A percentile compares a stretch with the other conserved stretches of the same genome.
phyloP scores from a whole-genome alignment of 208 protist genomes.

The Crithidia brevicula region DNA sequence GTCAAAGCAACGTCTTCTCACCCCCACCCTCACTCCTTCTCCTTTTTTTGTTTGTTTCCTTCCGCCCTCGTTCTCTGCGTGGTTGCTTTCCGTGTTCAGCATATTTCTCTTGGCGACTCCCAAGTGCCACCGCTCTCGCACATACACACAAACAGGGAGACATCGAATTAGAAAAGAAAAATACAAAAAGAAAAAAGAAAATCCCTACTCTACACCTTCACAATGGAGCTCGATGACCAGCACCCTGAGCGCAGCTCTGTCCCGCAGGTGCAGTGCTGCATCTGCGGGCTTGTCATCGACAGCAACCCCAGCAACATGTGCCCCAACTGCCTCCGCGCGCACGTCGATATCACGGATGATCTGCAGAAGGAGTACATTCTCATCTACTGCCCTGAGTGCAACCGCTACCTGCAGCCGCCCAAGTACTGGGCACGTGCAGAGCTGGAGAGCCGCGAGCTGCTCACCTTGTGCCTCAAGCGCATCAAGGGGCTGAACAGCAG shows the following conservation, averaged over 20 bases:
- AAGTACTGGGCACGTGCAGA: slow-evolving; percentile 96
- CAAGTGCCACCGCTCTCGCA: too few species aligned
- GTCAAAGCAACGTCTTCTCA: too few species aligned
- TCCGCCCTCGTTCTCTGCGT: too few species aligned
- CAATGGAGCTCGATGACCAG: slow-evolving; percentile 48
- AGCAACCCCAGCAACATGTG: slow-evolving; percentile 99
- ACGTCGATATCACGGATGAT: slow-evolving; percentile 98
- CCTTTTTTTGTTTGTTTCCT: not conserved
- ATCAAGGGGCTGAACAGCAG: slow-evolving; percentile 94
- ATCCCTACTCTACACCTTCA: not conserved
- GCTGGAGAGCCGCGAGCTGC: slow-evolving; percentile 98
- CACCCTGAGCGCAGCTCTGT: slow-evolving; percentile 57
- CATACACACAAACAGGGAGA: not conserved
- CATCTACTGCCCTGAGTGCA: slow-evolving; percentile 94
- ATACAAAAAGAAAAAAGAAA: not conserved
- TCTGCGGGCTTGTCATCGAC: slow-evolving; percentile 96
- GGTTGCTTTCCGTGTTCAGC: too few species aligned
- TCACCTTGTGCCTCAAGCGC: slow-evolving; percentile 97
- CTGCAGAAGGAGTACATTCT: slow-evolving; percentile 97
- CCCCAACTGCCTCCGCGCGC: slow-evolving; percentile 95
- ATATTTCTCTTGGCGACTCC: too few species aligned
- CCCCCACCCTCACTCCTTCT: too few species aligned
- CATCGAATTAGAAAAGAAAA: not conserved
- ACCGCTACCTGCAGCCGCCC: slow-evolving; percentile 97
- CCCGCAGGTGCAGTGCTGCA: slow-evolving; percentile 95